Evolutionary conservation across 2,329 filamentous ascomycete genomes (phyloP).

Genomic region (Gaeumannomyces sp.): DNA sequence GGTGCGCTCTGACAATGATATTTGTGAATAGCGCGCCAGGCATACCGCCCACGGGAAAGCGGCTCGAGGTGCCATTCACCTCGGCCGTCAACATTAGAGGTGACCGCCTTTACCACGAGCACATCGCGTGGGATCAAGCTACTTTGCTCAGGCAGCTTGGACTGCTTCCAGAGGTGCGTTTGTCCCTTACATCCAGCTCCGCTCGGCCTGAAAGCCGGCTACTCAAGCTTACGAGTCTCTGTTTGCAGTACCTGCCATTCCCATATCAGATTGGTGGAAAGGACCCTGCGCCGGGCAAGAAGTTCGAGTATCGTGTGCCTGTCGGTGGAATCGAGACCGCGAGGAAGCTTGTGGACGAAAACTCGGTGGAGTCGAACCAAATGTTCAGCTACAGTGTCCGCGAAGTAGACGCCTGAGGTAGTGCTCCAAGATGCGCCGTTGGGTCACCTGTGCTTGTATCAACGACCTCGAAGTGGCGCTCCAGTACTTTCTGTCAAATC

Average conservation of each 20-base stretch:
- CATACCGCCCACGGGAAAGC: conserved; percentile 48
- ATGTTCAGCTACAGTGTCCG: conserved; percentile 38
- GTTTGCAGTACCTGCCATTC: conserved; percentile 54
- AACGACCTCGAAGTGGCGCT: too few relatives aligned
- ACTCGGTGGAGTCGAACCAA: conserved; percentile 45
- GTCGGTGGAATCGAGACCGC: conserved; percentile 50
- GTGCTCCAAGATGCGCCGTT: background rate
- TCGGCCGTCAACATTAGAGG: conserved; percentile 62
- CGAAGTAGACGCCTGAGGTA: conserved; percentile 12
- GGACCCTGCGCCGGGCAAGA: conserved; percentile 24
- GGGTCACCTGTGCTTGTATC: too few relatives aligned
- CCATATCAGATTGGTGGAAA: conserved; percentile 44
- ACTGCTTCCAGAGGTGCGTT: conserved; percentile 45
- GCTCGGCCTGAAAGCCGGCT: background rate
- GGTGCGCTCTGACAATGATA: conserved; percentile 6
- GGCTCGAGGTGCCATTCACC: conserved; percentile 56
- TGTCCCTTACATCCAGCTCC: background rate
- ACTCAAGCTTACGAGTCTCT: background rate
- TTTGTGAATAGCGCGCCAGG: conserved; percentile 42
- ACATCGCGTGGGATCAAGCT: conserved; percentile 65
- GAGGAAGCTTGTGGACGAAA: conserved; percentile 41
- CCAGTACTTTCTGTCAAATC: too few relatives aligned
- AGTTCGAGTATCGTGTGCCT: conserved; percentile 54
- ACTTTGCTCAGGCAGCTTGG: conserved; percentile 56
- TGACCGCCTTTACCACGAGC: conserved; percentile 63